Base-by-base conservation (phyloP, 495 filamentous ascomycete species). In the Thozetella sp. region DNA sequence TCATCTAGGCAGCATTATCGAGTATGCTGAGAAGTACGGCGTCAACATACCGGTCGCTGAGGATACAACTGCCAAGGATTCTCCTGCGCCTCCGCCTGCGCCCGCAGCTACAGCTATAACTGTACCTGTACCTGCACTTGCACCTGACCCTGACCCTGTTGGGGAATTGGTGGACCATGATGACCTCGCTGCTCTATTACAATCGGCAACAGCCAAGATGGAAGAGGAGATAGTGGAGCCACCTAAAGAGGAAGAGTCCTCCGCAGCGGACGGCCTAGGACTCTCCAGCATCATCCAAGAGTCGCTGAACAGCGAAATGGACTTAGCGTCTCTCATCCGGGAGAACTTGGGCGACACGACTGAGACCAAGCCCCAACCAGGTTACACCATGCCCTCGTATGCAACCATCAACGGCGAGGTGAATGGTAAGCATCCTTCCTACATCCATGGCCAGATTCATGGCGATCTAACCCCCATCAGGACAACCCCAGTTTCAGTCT, bases 1-100 rank as follows among this genome's bases (percentile, higher is more conserved):
- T 61, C 90, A 93, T 57, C 86, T 92, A 56, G 85, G 88, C 57
- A 71, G 76, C 2, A 87, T 92, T 43, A 86, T 85, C 6, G 79
- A 80, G 61, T 77, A 78, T 20, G 72, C 74, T 20, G 71, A 71
- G 30, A 76, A 65, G 40, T 72, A 76, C 22, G 78, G 78, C 0
- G 70, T 72, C 1, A 77, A 75, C 17, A 67, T 71, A 12, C 57
- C 70, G 3, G 30, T 69, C 11, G 67, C 64, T 34, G 76, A 76
- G 15, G 72, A 75, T 22, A 57, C 62, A 1, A 30, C 59, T 1
- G 58, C 66, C 24, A 53, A 63, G 1, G 59, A 55, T 13, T 19
- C 43, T 48, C 43, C 43, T 37, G 6, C 30, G 15, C 30, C 30
- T 6, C 6, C 11, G n/a, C n/a, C n/a, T n/a, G n/a, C n/a, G n/a